phyloP scores from a whole-genome alignment of 1,284 basidiomycete genomes.

The Marasmius oreades region DNA sequence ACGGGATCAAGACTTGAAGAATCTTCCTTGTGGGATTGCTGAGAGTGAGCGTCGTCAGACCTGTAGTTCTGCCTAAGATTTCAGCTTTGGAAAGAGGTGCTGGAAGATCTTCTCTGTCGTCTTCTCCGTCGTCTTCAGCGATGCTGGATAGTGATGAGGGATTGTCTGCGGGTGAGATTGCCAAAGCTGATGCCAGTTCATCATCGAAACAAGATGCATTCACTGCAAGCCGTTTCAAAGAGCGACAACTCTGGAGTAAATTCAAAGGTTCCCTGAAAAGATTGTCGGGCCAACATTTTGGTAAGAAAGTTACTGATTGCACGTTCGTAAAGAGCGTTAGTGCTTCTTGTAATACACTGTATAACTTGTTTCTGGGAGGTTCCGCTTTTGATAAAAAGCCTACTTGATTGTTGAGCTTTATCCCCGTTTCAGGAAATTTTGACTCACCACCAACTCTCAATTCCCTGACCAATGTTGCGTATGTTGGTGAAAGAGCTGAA shows the following conservation, averaged over 20 bases:
- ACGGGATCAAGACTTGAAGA: constrained; percentile 7
- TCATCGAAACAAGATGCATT: background rate
- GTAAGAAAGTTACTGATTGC: background rate
- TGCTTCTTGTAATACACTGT: background rate
- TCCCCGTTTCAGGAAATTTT: background rate
- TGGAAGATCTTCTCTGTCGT: background rate
- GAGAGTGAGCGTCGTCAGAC: constrained; percentile 8
- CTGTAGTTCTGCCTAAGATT: background rate
- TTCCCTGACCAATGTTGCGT: background rate
- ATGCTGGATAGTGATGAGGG: background rate
- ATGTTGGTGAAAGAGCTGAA: background rate
- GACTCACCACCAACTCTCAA: background rate
- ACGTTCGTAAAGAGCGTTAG: background rate
- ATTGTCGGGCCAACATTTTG: background rate
- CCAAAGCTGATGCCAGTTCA: background rate
- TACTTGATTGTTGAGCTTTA: background rate
- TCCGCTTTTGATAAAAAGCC: background rate
- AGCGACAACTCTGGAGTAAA: background rate
- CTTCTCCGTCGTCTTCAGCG: background rate
- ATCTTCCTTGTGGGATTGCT: constrained; percentile 7
- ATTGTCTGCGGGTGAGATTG: background rate
- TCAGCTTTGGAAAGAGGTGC: background rate
- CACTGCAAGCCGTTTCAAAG: background rate
- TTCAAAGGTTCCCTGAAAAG: background rate
- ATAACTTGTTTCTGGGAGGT: background rate